These are phyloP conservation scores for Basipetospora chlamydospora DNA, from an alignment of 2,329 filamentous ascomycete species.

Conservation along the genomic window DNA sequence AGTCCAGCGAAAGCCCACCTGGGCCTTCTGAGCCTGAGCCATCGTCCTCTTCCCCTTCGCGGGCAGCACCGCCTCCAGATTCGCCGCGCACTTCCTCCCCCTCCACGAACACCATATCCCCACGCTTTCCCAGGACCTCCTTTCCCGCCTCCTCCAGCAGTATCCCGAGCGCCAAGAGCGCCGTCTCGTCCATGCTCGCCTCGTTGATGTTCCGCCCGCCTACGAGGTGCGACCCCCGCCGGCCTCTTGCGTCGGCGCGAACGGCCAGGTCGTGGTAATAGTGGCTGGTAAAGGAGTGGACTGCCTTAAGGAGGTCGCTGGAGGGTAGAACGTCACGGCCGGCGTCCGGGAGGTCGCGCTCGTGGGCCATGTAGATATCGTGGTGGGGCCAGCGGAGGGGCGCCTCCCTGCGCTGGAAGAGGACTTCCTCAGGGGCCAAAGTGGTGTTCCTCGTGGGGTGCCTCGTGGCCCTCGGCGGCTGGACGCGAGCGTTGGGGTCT, in stretches of 20 bases:
- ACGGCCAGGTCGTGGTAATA: slow-evolving; percentile 40
- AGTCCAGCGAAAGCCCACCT: not conserved
- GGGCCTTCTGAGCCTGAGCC: not conserved
- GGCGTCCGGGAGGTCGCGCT: slow-evolving; percentile 33
- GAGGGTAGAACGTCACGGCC: slow-evolving; percentile 42
- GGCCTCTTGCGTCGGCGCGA: no score
- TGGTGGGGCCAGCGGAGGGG: slow-evolving; percentile 55
- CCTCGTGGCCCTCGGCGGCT: not conserved
- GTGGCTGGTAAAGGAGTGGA: slow-evolving; percentile 54
- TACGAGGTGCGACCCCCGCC: slow-evolving; percentile 6
- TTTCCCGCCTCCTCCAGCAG: slow-evolving; percentile 56
- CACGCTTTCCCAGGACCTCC: slow-evolving; percentile 45
- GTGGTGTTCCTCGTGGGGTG: slow-evolving; percentile 1
- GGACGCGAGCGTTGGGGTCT: not conserved
- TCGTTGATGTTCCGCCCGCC: slow-evolving; percentile 26
- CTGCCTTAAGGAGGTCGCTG: slow-evolving; percentile 52
- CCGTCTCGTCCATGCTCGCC: slow-evolving; percentile 63
- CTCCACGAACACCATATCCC: slow-evolving; percentile 60
- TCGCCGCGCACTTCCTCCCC: slow-evolving; percentile 17
- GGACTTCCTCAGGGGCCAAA: slow-evolving; percentile 53
- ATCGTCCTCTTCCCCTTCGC: not conserved
- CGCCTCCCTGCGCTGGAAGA: slow-evolving; percentile 51
- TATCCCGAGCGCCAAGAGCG: slow-evolving; percentile 60
- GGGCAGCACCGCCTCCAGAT: not conserved
- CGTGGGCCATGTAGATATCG: slow-evolving; percentile 56